These are phyloP conservation scores for Juglanconis sp. DNA, from an alignment of 2,329 filamentous ascomycete genomes.

Conservation along the genomic window DNA sequence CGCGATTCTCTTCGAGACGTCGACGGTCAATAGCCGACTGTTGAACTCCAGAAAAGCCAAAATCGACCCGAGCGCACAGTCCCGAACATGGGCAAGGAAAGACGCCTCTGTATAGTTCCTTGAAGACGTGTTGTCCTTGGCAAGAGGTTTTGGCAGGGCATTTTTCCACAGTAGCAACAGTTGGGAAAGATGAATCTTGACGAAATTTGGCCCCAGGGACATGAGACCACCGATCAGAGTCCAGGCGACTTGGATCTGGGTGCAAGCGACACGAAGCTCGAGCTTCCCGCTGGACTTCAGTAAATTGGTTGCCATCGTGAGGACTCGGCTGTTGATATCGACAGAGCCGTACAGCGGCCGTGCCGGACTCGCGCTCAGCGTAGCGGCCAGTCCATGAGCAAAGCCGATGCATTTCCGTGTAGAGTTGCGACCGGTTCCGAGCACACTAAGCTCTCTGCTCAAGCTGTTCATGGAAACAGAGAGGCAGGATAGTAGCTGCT, in stretches of 20 bases:
- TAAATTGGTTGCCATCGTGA: slow-evolving; percentile 86
- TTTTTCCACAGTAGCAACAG: slow-evolving; percentile 95
- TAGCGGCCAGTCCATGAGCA: slow-evolving; percentile 85
- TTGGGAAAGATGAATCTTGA: slow-evolving; percentile 96
- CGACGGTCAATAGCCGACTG: slow-evolving; percentile 82
- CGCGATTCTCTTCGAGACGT: slow-evolving; percentile 89
- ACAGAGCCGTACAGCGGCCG: slow-evolving; percentile 92
- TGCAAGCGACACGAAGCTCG: slow-evolving; percentile 85
- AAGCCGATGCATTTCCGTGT: slow-evolving; percentile 84
- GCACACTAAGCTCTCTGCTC: slow-evolving; percentile 75
- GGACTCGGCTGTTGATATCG: slow-evolving; percentile 87
- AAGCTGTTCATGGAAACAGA: slow-evolving; percentile 97
- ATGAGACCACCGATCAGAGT: slow-evolving; percentile 94
- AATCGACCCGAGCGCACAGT: slow-evolving; percentile 89
- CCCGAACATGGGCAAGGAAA: slow-evolving; percentile 89
- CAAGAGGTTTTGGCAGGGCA: slow-evolving; percentile 88
- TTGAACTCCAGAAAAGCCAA: slow-evolving; percentile 93
- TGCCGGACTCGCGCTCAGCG: slow-evolving; percentile 82
- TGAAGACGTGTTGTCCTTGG: slow-evolving; percentile 83
- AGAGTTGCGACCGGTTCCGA: slow-evolving; percentile 72
- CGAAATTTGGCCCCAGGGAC: slow-evolving; percentile 95
- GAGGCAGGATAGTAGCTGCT: slow-evolving; percentile 85
- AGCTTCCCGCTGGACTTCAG: slow-evolving; percentile 90
- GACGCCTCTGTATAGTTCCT: slow-evolving; percentile 84
- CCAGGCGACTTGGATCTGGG: slow-evolving; percentile 97